Conservation (phyloP, 2,329 filamentous ascomycete genomes). For the Ceratocystiopsis minuta region DNA sequence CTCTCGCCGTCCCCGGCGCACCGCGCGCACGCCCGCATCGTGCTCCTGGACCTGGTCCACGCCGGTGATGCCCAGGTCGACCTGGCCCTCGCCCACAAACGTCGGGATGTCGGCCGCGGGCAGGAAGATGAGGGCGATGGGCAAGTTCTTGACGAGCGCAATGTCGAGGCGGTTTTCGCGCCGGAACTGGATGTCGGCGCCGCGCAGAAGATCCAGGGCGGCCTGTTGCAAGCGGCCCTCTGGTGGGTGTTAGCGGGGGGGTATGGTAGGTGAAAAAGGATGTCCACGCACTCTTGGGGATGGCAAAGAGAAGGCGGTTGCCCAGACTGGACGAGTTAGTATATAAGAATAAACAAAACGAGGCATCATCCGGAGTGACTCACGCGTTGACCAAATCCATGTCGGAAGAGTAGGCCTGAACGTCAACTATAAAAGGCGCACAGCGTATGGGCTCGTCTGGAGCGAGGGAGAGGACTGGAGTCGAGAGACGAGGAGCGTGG, state of each 20-base stretch:
- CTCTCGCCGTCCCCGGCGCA: constrained; percentile 26
- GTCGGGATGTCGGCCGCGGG: constrained; percentile 94
- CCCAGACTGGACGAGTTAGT: constrained; percentile 45
- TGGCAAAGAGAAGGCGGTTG: constrained; percentile 83
- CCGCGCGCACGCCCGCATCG: constrained; percentile 42
- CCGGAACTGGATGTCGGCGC: constrained; percentile 91
- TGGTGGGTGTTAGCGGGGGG: constrained; percentile 17
- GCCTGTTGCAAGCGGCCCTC: constrained; percentile 86
- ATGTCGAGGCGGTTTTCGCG: constrained; percentile 92
- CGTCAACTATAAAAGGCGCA: background rate
- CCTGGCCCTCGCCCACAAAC: constrained; percentile 80
- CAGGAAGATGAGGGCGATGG: constrained; percentile 89
- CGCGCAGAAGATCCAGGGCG: constrained; percentile 75
- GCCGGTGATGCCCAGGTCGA: constrained; percentile 89
- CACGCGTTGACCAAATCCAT: constrained; percentile 40
- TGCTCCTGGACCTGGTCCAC: constrained; percentile 86
- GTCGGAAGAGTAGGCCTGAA: background rate
- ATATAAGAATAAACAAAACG: background rate
- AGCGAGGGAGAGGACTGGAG: too few species aligned
- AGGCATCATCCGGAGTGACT: constrained; percentile 12
- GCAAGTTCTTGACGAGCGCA: constrained; percentile 90
- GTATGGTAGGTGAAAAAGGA: too few species aligned
- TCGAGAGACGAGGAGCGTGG: too few species aligned
- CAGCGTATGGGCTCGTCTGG: too few species aligned
- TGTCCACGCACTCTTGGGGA: constrained; percentile 78